Percentiles rank a stretch among this genome's conserved stretches.
phyloP scores from a whole-genome alignment of 306 rosid species.

The Quercus dentata region DNA sequence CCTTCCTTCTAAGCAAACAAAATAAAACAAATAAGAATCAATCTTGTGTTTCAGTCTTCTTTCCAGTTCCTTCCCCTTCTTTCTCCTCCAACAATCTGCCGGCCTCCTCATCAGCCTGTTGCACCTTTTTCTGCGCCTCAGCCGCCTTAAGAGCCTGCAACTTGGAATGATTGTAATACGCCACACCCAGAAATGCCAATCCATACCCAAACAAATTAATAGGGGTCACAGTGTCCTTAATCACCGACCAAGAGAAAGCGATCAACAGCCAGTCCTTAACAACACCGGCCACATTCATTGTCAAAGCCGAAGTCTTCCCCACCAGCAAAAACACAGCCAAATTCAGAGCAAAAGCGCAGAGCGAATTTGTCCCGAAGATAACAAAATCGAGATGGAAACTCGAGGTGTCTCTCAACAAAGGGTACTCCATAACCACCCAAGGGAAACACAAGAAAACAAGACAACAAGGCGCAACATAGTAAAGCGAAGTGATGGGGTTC shows the following conservation, averaged over 20 bases:
- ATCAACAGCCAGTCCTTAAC: constrained; percentile 96
- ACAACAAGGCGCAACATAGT: constrained; percentile 95
- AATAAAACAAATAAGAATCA: constrained; percentile 38
- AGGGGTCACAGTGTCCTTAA: constrained; percentile 85
- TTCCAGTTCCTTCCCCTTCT: constrained; percentile 54
- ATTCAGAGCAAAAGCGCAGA: constrained; percentile 85
- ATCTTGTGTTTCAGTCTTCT: constrained; percentile 59
- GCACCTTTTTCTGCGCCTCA: constrained; percentile 84
- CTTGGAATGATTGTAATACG: constrained; percentile 85
- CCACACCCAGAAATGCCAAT: constrained; percentile 82
- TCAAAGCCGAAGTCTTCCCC: constrained; percentile 95
- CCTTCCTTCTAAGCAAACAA: neutral
- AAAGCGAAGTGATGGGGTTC: constrained; percentile 92
- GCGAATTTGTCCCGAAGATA: constrained; percentile 70
- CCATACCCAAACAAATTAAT: constrained; percentile 82
- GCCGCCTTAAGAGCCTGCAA: constrained; percentile 89
- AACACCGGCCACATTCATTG: constrained; percentile 98
- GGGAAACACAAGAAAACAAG: constrained; percentile 69
- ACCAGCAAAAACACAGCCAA: constrained; percentile 86
- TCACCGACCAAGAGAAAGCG: constrained; percentile 97
- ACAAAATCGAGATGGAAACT: constrained; percentile 69
- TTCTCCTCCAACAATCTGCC: constrained; percentile 86
- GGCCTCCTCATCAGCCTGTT: constrained; percentile 80
- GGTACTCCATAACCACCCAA: constrained; percentile 78
- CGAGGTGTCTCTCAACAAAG: constrained; percentile 67